Conservation (phyloP, 2,329 filamentous ascomycete species). For the Zasmidium angulare region DNA sequence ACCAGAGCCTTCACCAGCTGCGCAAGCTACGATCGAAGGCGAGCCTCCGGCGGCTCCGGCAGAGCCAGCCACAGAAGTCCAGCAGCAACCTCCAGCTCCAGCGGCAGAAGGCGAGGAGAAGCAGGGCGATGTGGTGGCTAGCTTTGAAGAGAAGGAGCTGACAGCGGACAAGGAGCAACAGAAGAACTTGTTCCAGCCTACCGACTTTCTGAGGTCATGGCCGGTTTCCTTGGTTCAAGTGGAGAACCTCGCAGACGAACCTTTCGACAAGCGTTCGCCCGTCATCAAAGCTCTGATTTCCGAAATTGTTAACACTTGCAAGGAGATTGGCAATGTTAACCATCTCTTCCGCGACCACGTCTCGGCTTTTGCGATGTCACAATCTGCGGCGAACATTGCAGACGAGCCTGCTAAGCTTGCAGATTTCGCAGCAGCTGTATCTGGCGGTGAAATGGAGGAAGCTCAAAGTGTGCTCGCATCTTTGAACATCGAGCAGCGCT, state of each 20-base stretch:
- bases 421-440: constrained; percentile 95
- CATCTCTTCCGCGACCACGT: constrained; percentile 96
- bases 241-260: constrained; percentile 85
- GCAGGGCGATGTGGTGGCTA: constrained; percentile 92
- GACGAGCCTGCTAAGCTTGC: constrained; percentile 93
- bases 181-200: constrained; percentile 66
- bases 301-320: constrained; percentile 98
- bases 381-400: constrained; percentile 90
- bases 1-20: constrained; percentile 53
- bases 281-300: constrained; percentile 90
- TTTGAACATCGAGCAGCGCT: constrained; percentile 85
- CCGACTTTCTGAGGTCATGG: constrained; percentile 86
- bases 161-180: constrained; percentile 54
- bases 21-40: constrained; percentile 48
- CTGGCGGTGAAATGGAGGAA: constrained; percentile 87
- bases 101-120: constrained; percentile 61
- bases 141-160: constrained; percentile 88
- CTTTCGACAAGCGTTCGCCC: constrained; percentile 84
- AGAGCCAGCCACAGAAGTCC: constrained; percentile 9
- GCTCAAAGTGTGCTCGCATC: constrained; percentile 87
- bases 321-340: constrained; percentile 92
- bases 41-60: not conserved
- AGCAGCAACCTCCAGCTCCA: constrained; percentile 26
- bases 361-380: constrained; percentile 93
- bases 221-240: constrained; percentile 93